phyloP scores from a whole-genome alignment of 495 filamentous ascomycete species.

The Podospora anserina region DNA sequence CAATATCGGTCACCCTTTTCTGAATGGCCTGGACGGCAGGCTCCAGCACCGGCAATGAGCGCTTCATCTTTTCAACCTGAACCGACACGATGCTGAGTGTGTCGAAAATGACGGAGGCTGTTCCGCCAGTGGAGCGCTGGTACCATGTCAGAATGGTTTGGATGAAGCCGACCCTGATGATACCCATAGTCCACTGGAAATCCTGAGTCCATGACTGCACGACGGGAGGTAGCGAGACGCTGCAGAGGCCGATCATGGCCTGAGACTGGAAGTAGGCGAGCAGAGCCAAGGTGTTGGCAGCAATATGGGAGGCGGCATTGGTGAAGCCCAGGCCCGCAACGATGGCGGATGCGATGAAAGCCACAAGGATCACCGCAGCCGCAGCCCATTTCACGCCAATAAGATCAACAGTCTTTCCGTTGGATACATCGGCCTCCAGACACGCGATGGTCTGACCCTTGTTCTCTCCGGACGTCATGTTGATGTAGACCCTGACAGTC shows the following conservation, averaged over 20 bases:
- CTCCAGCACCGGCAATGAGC: conserved; percentile 44
- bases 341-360: conserved; percentile 77
- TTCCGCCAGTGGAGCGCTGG: conserved; percentile 88
- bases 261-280: conserved; percentile 96
- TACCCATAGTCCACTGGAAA: conserved; percentile 98
- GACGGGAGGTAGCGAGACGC: conserved; percentile 82
- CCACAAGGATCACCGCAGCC: conserved; percentile 80
- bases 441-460: conserved; percentile 69
- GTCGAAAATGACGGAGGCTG: conserved; percentile 74
- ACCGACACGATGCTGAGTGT: conserved; percentile 74
- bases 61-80: conserved; percentile 67
- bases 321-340: conserved; percentile 81
- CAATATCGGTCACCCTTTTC: conserved; percentile 46
- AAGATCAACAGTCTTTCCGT: conserved; percentile 86
- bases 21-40: conserved; percentile 40
- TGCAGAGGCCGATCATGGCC: conserved; percentile 87
- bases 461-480: conserved; percentile 48
- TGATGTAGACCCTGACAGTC: conserved; percentile 77
- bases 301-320: conserved; percentile 96
- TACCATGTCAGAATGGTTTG: conserved; percentile 93
- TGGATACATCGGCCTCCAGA: conserved; percentile 83
- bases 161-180: conserved; percentile 84
- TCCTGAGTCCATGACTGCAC: conserved; percentile 96
- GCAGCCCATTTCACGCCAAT: conserved; percentile 84
- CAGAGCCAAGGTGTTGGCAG: conserved; percentile 85